Evolutionary conservation across 441 rosid genomes (phyloP).

Genomic region (Bruguiera hainesii): DNA sequence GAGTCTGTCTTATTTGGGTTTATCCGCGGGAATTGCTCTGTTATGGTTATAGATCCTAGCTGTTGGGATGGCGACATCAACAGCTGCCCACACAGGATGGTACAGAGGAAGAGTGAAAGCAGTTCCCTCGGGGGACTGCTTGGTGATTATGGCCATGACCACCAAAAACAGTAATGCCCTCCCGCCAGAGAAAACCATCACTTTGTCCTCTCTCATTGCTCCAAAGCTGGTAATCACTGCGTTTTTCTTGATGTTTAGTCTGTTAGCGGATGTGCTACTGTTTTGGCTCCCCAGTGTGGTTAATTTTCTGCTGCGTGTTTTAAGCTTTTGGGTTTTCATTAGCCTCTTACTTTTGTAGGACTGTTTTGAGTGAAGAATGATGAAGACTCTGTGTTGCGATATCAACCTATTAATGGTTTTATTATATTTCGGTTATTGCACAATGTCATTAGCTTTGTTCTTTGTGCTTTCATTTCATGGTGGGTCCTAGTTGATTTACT

Average conservation of each 20-base stretch:
- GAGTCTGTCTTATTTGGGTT: not conserved
- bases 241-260: not conserved
- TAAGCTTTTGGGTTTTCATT: not conserved
- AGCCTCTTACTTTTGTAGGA: too few relatives aligned
- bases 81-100: conserved; percentile 61
- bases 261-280: not conserved
- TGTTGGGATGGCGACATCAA: conserved; percentile 61
- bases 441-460: too few relatives aligned
- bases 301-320: not conserved
- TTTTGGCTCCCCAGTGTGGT: not conserved
- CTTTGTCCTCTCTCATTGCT: conserved; percentile 75
- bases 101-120: conserved; percentile 82
- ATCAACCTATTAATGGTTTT: too few relatives aligned
- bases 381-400: too few relatives aligned
- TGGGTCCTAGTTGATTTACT: too few relatives aligned
- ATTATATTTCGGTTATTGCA: too few relatives aligned
- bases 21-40: not conserved
- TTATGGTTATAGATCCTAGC: conserved; percentile 39
- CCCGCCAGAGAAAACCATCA: conserved; percentile 83
- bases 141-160: conserved; percentile 62
- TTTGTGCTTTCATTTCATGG: too few relatives aligned
- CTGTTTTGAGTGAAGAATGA: too few relatives aligned
- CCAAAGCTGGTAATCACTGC: conserved; percentile 59
- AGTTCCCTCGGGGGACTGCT: conserved; percentile 82
- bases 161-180: conserved; percentile 64